These are phyloP conservation scores for Chondrus crispus DNA, from an alignment of 23 red algal species.

Conservation along the genomic window DNA sequence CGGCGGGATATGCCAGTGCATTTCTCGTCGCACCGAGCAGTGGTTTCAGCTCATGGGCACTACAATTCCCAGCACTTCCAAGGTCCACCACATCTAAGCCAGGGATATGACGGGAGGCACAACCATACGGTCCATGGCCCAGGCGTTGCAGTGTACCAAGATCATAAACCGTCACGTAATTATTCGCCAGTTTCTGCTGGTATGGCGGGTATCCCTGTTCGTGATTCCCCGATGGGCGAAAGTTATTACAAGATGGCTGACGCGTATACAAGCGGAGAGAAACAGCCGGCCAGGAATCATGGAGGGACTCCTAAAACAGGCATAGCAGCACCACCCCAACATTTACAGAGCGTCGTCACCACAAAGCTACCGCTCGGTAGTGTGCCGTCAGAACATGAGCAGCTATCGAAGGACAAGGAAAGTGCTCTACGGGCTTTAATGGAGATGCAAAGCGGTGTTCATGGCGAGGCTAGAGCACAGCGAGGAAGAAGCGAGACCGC, in stretches of 20 bases:
- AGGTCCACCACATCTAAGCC: background rate
- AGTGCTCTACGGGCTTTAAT: constrained; percentile 24
- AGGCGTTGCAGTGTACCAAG: too few species aligned
- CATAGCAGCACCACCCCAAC: background rate
- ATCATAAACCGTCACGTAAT: too few species aligned
- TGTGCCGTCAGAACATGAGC: background rate
- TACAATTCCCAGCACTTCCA: constrained; percentile 7
- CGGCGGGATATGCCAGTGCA: constrained; percentile 17
- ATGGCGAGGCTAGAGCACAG: too few species aligned
- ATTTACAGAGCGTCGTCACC: background rate
- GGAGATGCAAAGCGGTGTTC: too few species aligned
- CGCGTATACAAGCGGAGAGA: background rate
- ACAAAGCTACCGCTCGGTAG: background rate
- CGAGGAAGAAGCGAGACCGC: too few species aligned
- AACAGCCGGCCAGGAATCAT: background rate
- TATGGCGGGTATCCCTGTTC: too few species aligned
- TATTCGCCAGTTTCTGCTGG: too few species aligned
- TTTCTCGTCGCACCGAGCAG: background rate
- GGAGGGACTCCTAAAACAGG: background rate
- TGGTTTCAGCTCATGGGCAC: constrained; percentile 4
- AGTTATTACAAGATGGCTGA: too few species aligned
- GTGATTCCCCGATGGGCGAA: too few species aligned
- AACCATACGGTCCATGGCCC: too few species aligned
- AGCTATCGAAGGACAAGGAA: constrained; percentile 19
- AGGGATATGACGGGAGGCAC: too few species aligned